Conservation (phyloP, 2,329 filamentous ascomycete species). For the Pseudonectria buxi region DNA sequence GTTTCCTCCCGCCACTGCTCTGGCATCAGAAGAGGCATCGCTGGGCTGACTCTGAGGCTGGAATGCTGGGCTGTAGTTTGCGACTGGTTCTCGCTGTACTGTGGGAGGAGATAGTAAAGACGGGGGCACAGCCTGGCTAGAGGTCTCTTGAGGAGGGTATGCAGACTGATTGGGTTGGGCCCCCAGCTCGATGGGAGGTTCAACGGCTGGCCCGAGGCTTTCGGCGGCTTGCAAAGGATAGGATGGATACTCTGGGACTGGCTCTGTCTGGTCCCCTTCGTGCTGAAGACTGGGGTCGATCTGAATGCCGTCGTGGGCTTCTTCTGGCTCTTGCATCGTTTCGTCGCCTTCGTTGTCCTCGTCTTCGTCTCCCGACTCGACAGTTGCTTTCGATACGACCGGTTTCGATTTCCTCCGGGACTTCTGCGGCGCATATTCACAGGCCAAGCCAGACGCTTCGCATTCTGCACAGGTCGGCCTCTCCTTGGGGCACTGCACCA, state of each 20-base stretch:
- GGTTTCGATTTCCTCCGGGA: conserved; percentile 16
- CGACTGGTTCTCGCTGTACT: too few relatives aligned
- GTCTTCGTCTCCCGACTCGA: conserved; percentile 9
- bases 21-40: conserved; percentile 9
- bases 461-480: conserved; percentile 36
- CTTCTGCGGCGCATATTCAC: conserved; percentile 33
- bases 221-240: too few relatives aligned
- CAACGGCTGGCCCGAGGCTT: too few relatives aligned
- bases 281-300: conserved; percentile 3
- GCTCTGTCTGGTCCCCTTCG: conserved; percentile 9
- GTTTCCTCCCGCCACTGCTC: conserved; percentile 7
- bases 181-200: too few relatives aligned
- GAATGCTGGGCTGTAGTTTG: too few relatives aligned
- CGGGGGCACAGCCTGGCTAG: too few relatives aligned
- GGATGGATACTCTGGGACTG: not conserved
- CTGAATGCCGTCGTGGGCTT: conserved; percentile 7
- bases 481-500: conserved; percentile 33
- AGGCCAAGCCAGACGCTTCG: conserved; percentile 22
- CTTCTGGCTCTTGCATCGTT: conserved; percentile 10
- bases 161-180: too few relatives aligned
- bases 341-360: conserved; percentile 10
- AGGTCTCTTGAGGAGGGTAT: too few relatives aligned
- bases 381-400: conserved; percentile 13
- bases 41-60: not conserved
- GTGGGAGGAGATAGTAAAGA: too few relatives aligned